Conservation (phyloP, 2,329 filamentous ascomycete species). For the Talaromyces marneffei region DNA sequence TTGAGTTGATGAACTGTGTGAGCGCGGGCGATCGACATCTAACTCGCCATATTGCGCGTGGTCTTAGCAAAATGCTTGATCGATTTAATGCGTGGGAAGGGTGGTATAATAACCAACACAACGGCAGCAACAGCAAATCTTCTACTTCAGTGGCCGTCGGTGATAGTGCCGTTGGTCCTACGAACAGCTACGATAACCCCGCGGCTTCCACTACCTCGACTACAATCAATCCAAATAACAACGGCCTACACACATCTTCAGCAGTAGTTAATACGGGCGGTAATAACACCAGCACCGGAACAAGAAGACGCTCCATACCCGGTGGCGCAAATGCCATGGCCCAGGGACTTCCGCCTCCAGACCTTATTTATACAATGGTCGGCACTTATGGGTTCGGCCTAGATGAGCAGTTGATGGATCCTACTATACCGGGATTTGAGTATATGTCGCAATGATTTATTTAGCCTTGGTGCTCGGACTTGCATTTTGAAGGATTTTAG, state of each 20-base stretch:
- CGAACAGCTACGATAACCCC: not conserved
- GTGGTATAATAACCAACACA: slow-evolving; percentile 19
- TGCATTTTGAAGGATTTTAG: too few species aligned
- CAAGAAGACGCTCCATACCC: slow-evolving; percentile 27
- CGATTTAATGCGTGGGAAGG: slow-evolving; percentile 38
- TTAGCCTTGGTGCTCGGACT: too few species aligned
- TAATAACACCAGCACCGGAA: not conserved
- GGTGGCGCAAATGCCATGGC: slow-evolving; percentile 38
- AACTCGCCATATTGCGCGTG: slow-evolving; percentile 38
- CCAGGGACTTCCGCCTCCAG: slow-evolving; percentile 36
- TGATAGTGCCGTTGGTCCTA: not conserved
- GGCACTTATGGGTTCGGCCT: slow-evolving; percentile 39
- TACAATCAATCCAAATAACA: not conserved
- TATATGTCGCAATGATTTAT: slow-evolving; percentile 28
- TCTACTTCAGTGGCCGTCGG: not conserved
- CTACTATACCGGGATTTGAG: slow-evolving; percentile 38
- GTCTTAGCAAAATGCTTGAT: slow-evolving; percentile 38
- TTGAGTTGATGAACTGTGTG: slow-evolving; percentile 36
- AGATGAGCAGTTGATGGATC: slow-evolving; percentile 38
- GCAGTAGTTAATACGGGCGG: not conserved
- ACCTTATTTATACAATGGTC: slow-evolving; percentile 41
- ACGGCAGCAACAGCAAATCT: slow-evolving; percentile 5
- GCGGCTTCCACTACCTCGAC: not conserved
- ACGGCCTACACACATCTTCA: not conserved
- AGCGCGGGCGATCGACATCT: slow-evolving; percentile 39